These are phyloP conservation scores for Paramecium biaurelia DNA, from an alignment of 73 alveolate species.

Conservation along the genomic window DNA sequence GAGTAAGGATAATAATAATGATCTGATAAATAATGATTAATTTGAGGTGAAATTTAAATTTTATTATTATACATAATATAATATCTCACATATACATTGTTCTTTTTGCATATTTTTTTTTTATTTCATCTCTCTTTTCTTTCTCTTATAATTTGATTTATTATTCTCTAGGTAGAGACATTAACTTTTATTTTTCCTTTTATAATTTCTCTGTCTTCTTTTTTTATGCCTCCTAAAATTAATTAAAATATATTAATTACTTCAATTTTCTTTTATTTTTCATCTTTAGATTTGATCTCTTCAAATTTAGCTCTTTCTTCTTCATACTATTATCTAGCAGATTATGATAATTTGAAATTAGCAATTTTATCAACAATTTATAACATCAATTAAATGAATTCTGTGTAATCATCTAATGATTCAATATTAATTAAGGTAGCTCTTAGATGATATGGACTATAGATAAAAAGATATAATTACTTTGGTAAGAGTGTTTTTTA, in stretches of 20 bases:
- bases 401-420: not conserved
- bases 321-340: not conserved
- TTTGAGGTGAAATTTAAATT: not conserved
- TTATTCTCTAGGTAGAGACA: not conserved
- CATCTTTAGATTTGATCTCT: slow-evolving; percentile 33
- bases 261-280: slow-evolving; percentile 39
- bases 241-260: not conserved
- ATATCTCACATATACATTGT: slow-evolving; percentile 34
- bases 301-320: slow-evolving; percentile 35
- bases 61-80: not conserved
- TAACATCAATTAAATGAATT: not conserved
- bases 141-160: not conserved
- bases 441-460: slow-evolving; percentile 40
- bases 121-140: slow-evolving; percentile 48
- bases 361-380: not conserved
- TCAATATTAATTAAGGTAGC: slow-evolving; percentile 3
- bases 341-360: not conserved
- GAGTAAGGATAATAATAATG: not conserved
- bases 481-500: not conserved
- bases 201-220: not conserved
- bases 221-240: not conserved
- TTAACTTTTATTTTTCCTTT: not conserved
- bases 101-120: slow-evolving; percentile 5
- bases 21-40: not conserved
- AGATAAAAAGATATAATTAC: not conserved